phyloP scores from a whole-genome alignment of 371 early-diverging fungal genomes.

The Homolaphlyctis polyrhiza region DNA sequence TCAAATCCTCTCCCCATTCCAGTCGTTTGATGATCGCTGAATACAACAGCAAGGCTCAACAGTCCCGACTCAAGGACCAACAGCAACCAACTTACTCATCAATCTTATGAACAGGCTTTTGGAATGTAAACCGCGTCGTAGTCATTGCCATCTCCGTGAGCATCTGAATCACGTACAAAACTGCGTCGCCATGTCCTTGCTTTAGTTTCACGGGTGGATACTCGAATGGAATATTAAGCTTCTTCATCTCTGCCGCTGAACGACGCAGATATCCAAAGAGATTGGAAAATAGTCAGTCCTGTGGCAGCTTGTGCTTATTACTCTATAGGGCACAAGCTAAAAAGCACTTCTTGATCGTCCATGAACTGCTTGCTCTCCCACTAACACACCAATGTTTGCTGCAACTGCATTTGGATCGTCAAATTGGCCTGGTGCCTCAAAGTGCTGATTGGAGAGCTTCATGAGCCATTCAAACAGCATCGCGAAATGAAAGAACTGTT shows the following conservation, averaged over 20 bases:
- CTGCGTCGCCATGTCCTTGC: constrained; percentile 46
- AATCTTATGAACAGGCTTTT: constrained; percentile 36
- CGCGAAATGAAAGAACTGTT: constrained; percentile 45
- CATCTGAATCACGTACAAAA: constrained; percentile 28
- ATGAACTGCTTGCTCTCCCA: too few species aligned
- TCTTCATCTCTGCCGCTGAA: constrained; percentile 30
- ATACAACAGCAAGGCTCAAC: constrained; percentile 9
- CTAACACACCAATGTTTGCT: constrained; percentile 39
- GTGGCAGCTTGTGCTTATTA: background rate
- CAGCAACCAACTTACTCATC: constrained; percentile 35
- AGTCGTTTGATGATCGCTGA: background rate
- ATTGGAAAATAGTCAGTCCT: background rate
- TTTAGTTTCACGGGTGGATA: constrained; percentile 37
- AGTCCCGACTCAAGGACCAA: background rate
- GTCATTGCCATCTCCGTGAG: constrained; percentile 34
- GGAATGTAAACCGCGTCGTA: constrained; percentile 25
- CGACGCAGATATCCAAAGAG: background rate
- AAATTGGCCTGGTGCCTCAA: constrained; percentile 44
- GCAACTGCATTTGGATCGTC: constrained; percentile 52
- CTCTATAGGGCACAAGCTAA: too few species aligned
- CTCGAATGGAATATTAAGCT: constrained; percentile 34
- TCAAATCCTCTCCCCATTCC: background rate
- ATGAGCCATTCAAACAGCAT: constrained; percentile 42
- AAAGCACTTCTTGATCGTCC: too few species aligned
- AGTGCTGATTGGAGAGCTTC: constrained; percentile 18